Evolutionary conservation across 179 eudicot genomes (phyloP).

Genomic region (Corrigiola litoralis): DNA sequence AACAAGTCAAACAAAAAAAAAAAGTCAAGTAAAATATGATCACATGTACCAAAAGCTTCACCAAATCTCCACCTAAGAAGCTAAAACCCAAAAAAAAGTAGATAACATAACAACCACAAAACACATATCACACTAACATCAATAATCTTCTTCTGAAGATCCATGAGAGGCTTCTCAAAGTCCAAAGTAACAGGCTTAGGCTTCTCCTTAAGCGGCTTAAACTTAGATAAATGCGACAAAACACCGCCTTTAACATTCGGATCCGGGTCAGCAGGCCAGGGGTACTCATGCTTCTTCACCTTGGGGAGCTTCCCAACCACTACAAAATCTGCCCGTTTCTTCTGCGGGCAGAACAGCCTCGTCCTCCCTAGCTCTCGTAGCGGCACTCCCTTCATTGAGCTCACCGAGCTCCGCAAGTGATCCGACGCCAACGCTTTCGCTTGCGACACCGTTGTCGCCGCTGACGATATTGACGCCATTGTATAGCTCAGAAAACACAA

Average conservation of each 20-base stretch:
- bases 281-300: conserved; percentile 77
- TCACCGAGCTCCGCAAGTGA: conserved; percentile 55
- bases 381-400: conserved; percentile 48
- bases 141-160: conserved; percentile 61
- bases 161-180: conserved; percentile 84
- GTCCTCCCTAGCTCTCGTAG: conserved; percentile 53
- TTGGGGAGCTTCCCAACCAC: conserved; percentile 55
- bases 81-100: neutral
- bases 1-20: neutral
- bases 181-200: conserved; percentile 83
- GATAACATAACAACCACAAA: no score
- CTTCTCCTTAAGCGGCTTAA: conserved; percentile 78
- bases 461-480: conserved; percentile 53
- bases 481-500: neutral
- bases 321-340: conserved; percentile 23
- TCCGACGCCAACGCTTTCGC: conserved; percentile 50
- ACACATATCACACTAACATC: conserved; percentile 45
- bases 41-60: neutral
- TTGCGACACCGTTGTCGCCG: conserved; percentile 20
- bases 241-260: conserved; percentile 77
- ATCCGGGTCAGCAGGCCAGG: conserved; percentile 84
- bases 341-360: conserved; percentile 17
- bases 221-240: conserved; percentile 59
- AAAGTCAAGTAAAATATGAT: neutral
- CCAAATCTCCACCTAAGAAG: neutral